Conservation (phyloP, 164 flowering plant genomes). For the Nymphaea colorata region DNA sequence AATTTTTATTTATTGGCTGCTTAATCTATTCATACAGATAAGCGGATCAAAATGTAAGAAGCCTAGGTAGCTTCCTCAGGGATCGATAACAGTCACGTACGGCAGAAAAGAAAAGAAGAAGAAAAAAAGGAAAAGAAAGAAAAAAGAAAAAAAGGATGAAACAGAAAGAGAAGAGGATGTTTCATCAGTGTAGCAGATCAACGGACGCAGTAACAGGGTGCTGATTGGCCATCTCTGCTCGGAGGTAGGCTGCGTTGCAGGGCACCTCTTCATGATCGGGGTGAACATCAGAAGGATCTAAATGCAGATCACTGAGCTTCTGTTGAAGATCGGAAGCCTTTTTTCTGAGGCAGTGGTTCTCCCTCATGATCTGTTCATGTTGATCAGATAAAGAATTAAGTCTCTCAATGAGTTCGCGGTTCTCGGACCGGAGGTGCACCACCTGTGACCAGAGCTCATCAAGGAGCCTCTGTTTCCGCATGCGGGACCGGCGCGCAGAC, state of each 20-base stretch:
- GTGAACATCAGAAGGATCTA: constrained; percentile 31
- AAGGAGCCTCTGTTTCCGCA: constrained; percentile 89
- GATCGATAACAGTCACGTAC: background rate
- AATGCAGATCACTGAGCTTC: constrained; percentile 22
- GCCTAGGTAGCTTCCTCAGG: background rate
- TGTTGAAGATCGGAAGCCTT: constrained; percentile 51
- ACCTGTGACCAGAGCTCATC: constrained; percentile 93
- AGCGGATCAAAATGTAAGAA: background rate
- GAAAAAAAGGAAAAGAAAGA: background rate
- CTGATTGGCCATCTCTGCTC: constrained; percentile 25
- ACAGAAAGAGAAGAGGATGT: background rate
- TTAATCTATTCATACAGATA: background rate
- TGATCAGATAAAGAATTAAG: constrained; percentile 51
- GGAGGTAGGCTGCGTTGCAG: constrained; percentile 30
- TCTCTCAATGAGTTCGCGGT: constrained; percentile 68
- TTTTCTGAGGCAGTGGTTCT: constrained; percentile 64
- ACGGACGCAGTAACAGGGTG: constrained; percentile 20
- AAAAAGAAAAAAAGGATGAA: background rate
- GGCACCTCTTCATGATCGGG: constrained; percentile 37
- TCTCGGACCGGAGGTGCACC: constrained; percentile 63
- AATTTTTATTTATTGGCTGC: background rate
- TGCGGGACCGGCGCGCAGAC: constrained; percentile 86
- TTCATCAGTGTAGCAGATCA: constrained; percentile 21
- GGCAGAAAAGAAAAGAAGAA: background rate
- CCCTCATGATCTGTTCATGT: constrained; percentile 53